Evolutionary conservation across 139 green algal genomes (phyloP).

Genomic region (Micractinium conductrix): DNA sequence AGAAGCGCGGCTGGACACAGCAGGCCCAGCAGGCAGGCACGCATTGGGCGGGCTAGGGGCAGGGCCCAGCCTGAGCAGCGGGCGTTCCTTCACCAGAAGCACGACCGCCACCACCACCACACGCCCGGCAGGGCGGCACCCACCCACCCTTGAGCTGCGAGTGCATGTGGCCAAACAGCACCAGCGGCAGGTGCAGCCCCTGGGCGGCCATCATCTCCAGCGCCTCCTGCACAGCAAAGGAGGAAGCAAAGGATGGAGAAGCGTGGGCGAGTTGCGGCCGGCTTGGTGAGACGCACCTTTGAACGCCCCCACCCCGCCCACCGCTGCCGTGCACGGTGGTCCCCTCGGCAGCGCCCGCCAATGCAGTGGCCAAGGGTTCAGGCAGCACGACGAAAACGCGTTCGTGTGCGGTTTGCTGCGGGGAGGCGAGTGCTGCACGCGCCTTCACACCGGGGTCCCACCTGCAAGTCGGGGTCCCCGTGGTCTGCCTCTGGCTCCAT

Average conservation of each 20-base stretch:
- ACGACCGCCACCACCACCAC: background rate
- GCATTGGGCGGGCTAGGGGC: too few species aligned
- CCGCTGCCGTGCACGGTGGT: background rate
- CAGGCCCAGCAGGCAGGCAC: too few species aligned
- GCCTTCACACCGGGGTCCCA: background rate
- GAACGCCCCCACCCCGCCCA: too few species aligned
- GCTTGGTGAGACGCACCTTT: too few species aligned
- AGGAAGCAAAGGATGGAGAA: background rate
- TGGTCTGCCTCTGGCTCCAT: conserved; percentile 51
- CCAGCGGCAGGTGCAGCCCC: conserved; percentile 44
- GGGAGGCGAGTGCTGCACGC: too few species aligned
- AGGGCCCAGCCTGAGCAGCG: too few species aligned
- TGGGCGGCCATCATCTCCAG: conserved; percentile 40
- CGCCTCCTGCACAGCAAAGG: conserved; percentile 29
- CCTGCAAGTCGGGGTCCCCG: conserved; percentile 65
- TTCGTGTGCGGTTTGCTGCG: background rate
- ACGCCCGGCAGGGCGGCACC: background rate
- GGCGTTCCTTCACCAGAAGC: too few species aligned
- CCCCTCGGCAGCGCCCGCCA: background rate
- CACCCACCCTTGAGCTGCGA: conserved; percentile 43
- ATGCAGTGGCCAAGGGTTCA: background rate
- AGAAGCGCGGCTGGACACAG: too few species aligned
- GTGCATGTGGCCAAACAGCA: conserved; percentile 84
- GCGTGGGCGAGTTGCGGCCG: background rate
- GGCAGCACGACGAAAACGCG: background rate